Percentiles rank a stretch among this genome's conserved stretches.
phyloP scores from a whole-genome alignment of 176 grass and related monocot species.

The Musa beccarii region DNA sequence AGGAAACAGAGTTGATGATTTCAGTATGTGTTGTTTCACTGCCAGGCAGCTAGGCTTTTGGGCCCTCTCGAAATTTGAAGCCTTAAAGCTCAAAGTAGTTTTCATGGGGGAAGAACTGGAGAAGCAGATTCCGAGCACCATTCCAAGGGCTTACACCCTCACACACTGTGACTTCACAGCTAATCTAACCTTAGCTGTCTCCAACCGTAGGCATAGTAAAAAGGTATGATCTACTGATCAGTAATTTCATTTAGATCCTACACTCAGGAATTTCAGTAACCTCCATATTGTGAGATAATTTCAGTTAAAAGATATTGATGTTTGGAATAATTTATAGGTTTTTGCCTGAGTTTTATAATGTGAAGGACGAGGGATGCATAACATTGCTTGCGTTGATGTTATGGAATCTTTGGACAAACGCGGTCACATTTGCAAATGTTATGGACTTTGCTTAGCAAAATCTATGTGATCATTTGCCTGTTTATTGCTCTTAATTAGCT shows the following conservation, averaged over 20 bases:
- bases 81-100: conserved; percentile 77
- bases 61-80: conserved; percentile 69
- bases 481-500: neutral
- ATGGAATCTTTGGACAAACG: neutral
- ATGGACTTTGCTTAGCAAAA: neutral
- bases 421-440: neutral
- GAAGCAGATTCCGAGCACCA: conserved; percentile 28
- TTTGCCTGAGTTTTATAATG: neutral
- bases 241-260: neutral
- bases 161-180: conserved; percentile 91
- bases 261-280: neutral
- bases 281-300: neutral
- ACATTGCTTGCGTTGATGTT: no score
- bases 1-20: neutral
- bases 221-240: conserved; percentile 19
- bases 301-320: neutral
- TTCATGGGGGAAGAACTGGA: conserved; percentile 34
- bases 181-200: conserved; percentile 65
- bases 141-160: conserved; percentile 66
- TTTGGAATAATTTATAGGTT: neutral
- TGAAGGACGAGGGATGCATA: neutral
- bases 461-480: neutral
- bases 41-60: conserved; percentile 67
- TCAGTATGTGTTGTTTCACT: neutral
- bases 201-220: conserved; percentile 40